Evolutionary conservation across 2,329 filamentous ascomycete genomes (phyloP).

Genomic region (Aspergillus caelatus): DNA sequence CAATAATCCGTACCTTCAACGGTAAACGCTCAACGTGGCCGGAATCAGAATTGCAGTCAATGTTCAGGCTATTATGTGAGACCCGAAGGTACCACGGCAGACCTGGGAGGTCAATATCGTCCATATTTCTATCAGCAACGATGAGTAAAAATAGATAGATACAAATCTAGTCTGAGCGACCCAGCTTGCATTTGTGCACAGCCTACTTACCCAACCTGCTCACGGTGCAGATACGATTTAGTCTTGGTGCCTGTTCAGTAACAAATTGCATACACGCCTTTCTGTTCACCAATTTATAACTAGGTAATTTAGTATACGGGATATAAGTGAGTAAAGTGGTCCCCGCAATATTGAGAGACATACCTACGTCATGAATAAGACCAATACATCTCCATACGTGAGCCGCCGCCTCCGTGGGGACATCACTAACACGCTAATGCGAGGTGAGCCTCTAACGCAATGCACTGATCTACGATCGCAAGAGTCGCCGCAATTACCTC

Average conservation of each 20-base stretch:
- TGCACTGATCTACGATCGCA: background rate
- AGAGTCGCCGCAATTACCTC: background rate
- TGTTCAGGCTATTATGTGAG: background rate
- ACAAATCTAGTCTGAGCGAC: background rate
- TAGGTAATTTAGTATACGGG: fast-evolving
- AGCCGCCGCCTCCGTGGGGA: background rate
- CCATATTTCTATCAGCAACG: background rate
- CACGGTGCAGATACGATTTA: background rate
- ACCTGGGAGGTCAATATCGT: background rate
- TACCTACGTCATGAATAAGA: background rate
- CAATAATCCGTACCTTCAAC: background rate
- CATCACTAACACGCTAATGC: background rate
- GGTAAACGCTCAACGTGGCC: background rate
- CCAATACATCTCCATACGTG: background rate
- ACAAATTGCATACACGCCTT: background rate
- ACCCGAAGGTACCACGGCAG: background rate
- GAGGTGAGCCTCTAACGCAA: background rate
- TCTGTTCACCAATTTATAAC: background rate
- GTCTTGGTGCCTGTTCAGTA: background rate
- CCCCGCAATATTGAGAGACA: no score
- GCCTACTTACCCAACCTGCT: no score
- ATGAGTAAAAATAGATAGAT: background rate
- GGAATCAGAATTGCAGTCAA: background rate
- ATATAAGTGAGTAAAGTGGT: background rate
- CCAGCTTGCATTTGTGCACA: background rate